Conservation (phyloP, 306 rosid species). For the Cicer arietinum region DNA sequence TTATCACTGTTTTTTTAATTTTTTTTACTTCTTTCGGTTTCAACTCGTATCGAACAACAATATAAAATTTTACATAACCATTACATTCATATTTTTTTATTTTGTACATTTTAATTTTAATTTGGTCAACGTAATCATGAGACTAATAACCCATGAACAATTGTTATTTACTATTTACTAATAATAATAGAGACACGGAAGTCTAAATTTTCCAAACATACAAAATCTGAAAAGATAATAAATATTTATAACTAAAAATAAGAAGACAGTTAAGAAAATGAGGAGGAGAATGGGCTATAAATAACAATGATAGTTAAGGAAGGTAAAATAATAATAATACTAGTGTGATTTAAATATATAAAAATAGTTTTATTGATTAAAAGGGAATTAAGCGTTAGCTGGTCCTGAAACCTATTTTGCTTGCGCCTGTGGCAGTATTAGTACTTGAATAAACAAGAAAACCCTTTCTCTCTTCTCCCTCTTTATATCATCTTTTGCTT, state of each 20-base stretch:
- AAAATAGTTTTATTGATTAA: not conserved
- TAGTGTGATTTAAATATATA: not conserved
- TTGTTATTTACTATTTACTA: too few relatives aligned
- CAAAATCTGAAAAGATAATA: not conserved
- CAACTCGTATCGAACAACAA: too few relatives aligned
- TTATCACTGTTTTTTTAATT: too few relatives aligned
- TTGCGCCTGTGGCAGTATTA: slow-evolving; percentile 38
- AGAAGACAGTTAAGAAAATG: slow-evolving; percentile 38
- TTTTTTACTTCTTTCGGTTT: too few relatives aligned
- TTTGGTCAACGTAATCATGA: too few relatives aligned
- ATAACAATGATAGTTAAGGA: slow-evolving; percentile 32
- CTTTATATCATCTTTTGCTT: slow-evolving; percentile 21
- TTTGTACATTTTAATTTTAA: too few relatives aligned
- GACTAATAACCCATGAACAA: too few relatives aligned
- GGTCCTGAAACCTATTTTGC: slow-evolving; percentile 44
- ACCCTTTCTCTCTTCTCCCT: not conserved
- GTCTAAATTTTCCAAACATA: slow-evolving; percentile 24
- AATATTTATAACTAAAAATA: slow-evolving; percentile 2
- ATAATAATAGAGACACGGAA: not conserved
- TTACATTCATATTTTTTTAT: too few relatives aligned
- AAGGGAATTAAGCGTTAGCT: not conserved
- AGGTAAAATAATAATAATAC: slow-evolving; percentile 11
- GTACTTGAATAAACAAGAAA: slow-evolving; percentile 24
- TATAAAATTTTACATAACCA: too few relatives aligned
- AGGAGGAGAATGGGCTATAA: not conserved